Evolutionary conservation across 805 yeast genomes (phyloP).

Genomic region (Wickerhamiella occidentalis): DNA sequence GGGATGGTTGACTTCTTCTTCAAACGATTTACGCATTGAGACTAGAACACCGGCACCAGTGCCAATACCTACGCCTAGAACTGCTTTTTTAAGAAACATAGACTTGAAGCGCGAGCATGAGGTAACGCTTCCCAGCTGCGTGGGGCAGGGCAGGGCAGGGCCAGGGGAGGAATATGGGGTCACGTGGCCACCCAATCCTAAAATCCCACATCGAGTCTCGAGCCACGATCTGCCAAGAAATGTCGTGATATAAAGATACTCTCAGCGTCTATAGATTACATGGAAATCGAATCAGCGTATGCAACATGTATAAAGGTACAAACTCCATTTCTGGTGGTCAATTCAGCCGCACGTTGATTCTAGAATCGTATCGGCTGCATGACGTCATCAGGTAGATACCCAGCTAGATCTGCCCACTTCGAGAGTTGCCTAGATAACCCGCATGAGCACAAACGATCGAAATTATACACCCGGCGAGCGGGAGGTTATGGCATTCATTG

Average conservation of each 20-base stretch:
- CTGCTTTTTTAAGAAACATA: slow-evolving; percentile 1
- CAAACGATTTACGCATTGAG: slow-evolving; percentile 1
- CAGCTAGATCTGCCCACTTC: neutral
- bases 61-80: slow-evolving; percentile 1
- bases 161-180: neutral
- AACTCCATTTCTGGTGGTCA: no score
- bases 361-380: neutral
- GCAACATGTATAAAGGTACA: no score
- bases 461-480: slow-evolving; percentile 41
- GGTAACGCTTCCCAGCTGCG: no score
- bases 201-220: no score
- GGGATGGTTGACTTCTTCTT: slow-evolving; percentile 6
- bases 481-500: slow-evolving; percentile 48
- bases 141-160: neutral
- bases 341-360: neutral
- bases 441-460: slow-evolving; percentile 7
- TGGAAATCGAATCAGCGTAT: no score
- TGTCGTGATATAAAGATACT: no score
- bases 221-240: no score
- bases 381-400: neutral
- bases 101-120: neutral
- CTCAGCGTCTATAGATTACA: no score
- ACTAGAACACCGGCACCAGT: neutral
- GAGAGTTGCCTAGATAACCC: neutral
- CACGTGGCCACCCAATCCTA: neutral